Evolutionary conservation across 495 filamentous ascomycete species (phyloP), one percentile per base, ranked within the genome.

Genomic region (Aspergillus kassunensis): DNA sequence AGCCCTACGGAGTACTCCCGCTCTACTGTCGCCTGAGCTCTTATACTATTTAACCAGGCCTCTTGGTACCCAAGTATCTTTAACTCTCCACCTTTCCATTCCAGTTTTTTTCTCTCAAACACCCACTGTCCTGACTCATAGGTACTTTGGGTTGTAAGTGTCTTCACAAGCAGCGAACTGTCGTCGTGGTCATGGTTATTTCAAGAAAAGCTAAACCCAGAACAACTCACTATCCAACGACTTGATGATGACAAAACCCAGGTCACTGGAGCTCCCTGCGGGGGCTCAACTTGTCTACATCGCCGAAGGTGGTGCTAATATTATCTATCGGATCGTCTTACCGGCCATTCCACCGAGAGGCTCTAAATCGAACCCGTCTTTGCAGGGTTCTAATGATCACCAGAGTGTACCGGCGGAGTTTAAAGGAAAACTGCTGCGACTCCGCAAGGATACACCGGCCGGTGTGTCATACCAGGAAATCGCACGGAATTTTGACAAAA

Each of bases 241-340:
- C 47, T 31, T 50, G 40, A 60, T 60, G 62, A 75, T 75, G 72
- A 71, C 67, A 18, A 69, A 71, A 44, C 62, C 65, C 29, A 64
- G 44, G 57, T 43, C 62, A 10, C 57, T 70, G 2, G 71, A 76
- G 56, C 70, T 76, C 60, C 72, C 71, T 7, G 31, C 31, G 49
- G 70, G 68, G 53, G 62, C 68, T 60, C 66, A 68, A 42, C 69
- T 82, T 21, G 49, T 70, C 16, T 84, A 81, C 53, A 70, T 82
- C 8, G 78, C 79, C 9, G 87, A 90, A 63, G 87, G 87, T 12
- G 84, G 84, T 36, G 85, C 87, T 25, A 89, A 90, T 62, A 69
- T 82, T 40, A 82, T 90, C 60, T 90, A 86, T 57, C 75, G 79
- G 31, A 76, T 86, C 47, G 60, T 66, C 16, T 57, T 74, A 20